Evolutionary conservation across 2,329 filamentous ascomycete species (phyloP).

Genomic region (Lomentospora prolificans): DNA sequence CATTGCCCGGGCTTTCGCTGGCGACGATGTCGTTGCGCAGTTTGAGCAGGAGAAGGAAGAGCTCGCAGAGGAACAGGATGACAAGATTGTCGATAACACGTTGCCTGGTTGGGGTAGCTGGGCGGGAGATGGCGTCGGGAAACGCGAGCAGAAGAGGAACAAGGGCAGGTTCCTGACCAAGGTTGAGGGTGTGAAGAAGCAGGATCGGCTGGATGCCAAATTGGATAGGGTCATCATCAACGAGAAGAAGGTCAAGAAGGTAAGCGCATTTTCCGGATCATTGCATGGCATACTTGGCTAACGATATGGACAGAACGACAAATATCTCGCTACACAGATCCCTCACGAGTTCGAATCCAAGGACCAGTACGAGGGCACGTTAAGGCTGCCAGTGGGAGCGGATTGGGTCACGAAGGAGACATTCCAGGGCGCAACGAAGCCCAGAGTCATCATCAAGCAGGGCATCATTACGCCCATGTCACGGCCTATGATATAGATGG

Average conservation of each 20-base stretch:
- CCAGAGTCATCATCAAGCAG: conserved; percentile 80
- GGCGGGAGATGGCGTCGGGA: conserved; percentile 74
- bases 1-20: conserved; percentile 77
- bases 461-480: conserved; percentile 82
- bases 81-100: conserved; percentile 73
- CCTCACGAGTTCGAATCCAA: conserved; percentile 84
- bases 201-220: conserved; percentile 72
- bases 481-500: conserved; percentile 47
- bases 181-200: conserved; percentile 62
- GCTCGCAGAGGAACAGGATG: conserved; percentile 64
- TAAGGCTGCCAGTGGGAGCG: conserved; percentile 78
- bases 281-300: conserved; percentile 9
- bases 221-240: conserved; percentile 82
- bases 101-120: conserved; percentile 91
- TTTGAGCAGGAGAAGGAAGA: conserved; percentile 75
- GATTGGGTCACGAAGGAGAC: conserved; percentile 97
- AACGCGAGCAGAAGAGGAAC: conserved; percentile 55
- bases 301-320: conserved; percentile 53
- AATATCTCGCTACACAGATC: conserved; percentile 74
- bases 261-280: conserved; percentile 25
- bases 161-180: conserved; percentile 54
- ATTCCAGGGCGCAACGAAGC: conserved; percentile 83
- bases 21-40: conserved; percentile 69
- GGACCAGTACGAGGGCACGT: conserved; percentile 81
- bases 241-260: conserved; percentile 84